Base-by-base conservation (phyloP, 208 protist species). In the Crithidia fasciculata region DNA sequence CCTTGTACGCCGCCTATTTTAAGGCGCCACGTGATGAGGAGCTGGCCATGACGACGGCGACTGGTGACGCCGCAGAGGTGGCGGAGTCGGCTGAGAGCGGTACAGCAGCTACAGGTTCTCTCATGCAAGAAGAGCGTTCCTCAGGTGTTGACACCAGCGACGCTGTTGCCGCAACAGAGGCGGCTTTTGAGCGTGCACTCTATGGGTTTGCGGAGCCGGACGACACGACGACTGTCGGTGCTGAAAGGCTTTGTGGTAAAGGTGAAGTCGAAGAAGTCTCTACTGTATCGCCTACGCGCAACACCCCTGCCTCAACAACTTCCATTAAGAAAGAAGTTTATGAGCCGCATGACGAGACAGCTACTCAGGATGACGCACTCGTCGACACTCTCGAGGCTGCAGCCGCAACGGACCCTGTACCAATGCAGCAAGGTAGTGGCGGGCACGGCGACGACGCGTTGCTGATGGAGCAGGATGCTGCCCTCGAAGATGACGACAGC, bases 101-200 rank as follows among this genome's bases (percentile, higher is more conserved):
- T 28, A 28, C 28, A 28, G 28, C 28, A 28, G 28, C 28, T 28
- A 28, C 28, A 28, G 1, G 28, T 28, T 28, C 28, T 28, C 28
- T 28, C 28, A 28, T 28, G 28, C 28, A 28, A 28, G 28, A 28
- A 28, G 12, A 49, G 45, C 45, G 45, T 49, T 13, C 12, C 12
- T 13, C 45, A 49, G 45, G 9, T 49, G 7, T 5, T 5, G 6
- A 2, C 52, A 36, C 5, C 44, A 19, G 5, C n/a, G 19, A 4
- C 13, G 28, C 15, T 6, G 28, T 52, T 4, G 50, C 47, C 15
- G 54, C 43, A 15, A 40, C 52, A 4, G 73, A 78, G 57, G 73
- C 65, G 8, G 64, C 73, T 0, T 78, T 78, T 18, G 73, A 78
- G n/a, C 55, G 57, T 16, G 65, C 49, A 1, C 56, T 78, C 16